Base-by-base conservation (phyloP, 2,329 filamentous ascomycete genomes). In the Penicillium sp. region DNA sequence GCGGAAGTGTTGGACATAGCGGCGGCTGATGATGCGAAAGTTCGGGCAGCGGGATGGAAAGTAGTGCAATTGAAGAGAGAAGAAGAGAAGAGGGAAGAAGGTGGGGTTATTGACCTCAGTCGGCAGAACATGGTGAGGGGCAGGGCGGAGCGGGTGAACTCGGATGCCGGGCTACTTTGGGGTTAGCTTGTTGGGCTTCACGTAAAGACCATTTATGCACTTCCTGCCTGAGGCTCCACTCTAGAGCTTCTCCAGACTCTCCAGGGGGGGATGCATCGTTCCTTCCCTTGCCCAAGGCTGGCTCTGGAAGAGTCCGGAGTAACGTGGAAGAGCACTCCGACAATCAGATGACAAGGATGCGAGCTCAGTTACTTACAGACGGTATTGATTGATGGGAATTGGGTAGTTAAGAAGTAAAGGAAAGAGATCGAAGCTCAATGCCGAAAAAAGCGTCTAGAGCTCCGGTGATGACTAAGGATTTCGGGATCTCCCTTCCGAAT, bases 1-100 rank as follows among this genome's bases (percentile, higher is more conserved):
- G 83, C 83, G 72, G 86, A 83, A 72, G 60, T 60, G 58, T 82
- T 75, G 69, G 78, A 76, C 89, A 95, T 95, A 73, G 80, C 84
- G 78, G 80, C 76, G 67, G 85, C 75, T 71, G 87, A 79, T 66
- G 47, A 50, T 35, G 82, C 65, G 61, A 65, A 61, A 41, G 59
- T 62, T 57, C 62, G 55, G 52, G 60, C 49, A 55, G 60, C 50
- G 43, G 55, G 57, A 55, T 64, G 63, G 58, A 64, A 65, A 61
- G 71, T 70, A 58, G 69, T 66, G 63, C 64, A 66, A 57, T 65
- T 65, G 66, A 66, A 65, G 62, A 69, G 62, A 64, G 62, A 68
- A 64, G 59, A 64, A 64, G 63, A 66, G 62, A 67, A 70, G 62
- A 64, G 59, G 54, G 63, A 65, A 64, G 65, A 71, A 71, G 69